phyloP scores from a whole-genome alignment of 2,329 filamentous ascomycete genomes.

The Xylaria arbuscula region DNA sequence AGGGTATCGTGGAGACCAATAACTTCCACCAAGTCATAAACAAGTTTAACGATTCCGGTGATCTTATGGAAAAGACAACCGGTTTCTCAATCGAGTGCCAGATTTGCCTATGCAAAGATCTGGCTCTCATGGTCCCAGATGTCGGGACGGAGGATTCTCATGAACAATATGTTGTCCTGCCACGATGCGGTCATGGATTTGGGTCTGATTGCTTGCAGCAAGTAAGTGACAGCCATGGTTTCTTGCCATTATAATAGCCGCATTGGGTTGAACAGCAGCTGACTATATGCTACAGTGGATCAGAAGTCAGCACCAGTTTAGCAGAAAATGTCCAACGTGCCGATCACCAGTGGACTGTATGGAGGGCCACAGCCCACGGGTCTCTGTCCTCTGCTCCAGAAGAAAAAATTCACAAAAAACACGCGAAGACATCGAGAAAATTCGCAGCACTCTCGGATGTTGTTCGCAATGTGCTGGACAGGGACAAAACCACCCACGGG shows the following conservation, averaged over 20 bases:
- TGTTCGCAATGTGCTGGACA: neutral
- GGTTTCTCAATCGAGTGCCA: conserved; percentile 17
- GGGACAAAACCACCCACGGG: neutral
- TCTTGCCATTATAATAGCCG: neutral
- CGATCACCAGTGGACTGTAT: neutral
- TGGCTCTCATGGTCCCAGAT: neutral
- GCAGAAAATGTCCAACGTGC: neutral
- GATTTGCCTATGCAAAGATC: conserved; percentile 14
- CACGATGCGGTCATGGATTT: conserved; percentile 21
- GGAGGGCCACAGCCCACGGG: neutral
- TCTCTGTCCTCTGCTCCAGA: neutral
- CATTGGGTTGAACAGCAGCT: neutral
- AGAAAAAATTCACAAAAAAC: neutral
- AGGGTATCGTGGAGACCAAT: conserved; percentile 16
- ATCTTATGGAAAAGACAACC: neutral
- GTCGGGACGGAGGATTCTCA: neutral
- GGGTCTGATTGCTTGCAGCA: neutral
- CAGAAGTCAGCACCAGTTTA: neutral
- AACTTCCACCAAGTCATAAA: conserved; percentile 14
- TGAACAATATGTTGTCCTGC: conserved; percentile 11
- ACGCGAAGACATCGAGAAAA: neutral
- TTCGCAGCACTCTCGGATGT: neutral
- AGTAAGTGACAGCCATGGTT: neutral
- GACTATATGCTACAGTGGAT: neutral
- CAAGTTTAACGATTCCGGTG: conserved; percentile 5